These are phyloP conservation scores for Thermoascus crustaceus DNA, from an alignment of 2,329 filamentous ascomycete species.

Conservation along the genomic window DNA sequence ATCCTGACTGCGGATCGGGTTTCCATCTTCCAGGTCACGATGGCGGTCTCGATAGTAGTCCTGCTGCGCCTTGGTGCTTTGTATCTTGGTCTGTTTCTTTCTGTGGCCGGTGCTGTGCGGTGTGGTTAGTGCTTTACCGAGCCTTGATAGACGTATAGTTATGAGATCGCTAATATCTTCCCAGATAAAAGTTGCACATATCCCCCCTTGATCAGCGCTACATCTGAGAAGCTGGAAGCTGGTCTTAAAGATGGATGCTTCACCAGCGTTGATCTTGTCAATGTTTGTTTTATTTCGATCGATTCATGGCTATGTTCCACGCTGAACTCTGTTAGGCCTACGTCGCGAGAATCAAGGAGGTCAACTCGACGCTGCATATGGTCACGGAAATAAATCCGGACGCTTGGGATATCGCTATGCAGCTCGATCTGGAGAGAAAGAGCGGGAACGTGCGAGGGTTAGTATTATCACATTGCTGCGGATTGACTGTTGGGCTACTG, in stretches of 20 bases:
- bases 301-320: slow-evolving; percentile 1
- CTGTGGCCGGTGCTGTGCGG: no score
- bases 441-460: slow-evolving; percentile 41
- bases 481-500: not conserved
- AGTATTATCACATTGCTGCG: slow-evolving; percentile 4
- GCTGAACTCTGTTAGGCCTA: slow-evolving; percentile 37
- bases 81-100: no score
- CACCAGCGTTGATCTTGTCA: slow-evolving; percentile 50
- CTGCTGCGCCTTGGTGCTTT: no score
- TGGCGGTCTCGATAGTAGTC: no score
- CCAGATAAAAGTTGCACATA: slow-evolving; percentile 12
- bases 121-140: no score
- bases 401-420: slow-evolving; percentile 41
- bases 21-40: no score
- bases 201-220: slow-evolving; percentile 42
- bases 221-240: slow-evolving; percentile 42
- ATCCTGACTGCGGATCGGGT: no score
- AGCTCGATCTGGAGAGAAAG: slow-evolving; percentile 42
- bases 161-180: not conserved
- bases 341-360: slow-evolving; percentile 42
- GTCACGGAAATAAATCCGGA: slow-evolving; percentile 51
- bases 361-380: slow-evolving; percentile 45
- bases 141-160: no score
- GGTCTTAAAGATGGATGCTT: slow-evolving; percentile 46
- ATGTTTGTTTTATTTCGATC: slow-evolving; percentile 14